Evolutionary conservation across 2,329 filamentous ascomycete genomes (phyloP).

Genomic region (Scytalidium sp.): DNA sequence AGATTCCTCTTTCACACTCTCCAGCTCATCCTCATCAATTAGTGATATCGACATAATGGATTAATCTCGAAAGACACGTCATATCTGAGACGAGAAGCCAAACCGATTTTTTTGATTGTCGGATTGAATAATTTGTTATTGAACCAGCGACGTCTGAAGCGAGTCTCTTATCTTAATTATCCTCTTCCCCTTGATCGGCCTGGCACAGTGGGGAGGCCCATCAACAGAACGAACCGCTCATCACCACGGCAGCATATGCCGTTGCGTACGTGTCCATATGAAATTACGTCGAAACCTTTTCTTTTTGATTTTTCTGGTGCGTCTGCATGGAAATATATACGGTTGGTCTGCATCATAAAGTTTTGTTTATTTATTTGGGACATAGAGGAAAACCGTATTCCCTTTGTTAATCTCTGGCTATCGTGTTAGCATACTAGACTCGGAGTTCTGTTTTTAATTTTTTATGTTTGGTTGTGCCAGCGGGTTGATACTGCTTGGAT

Average conservation of each 20-base stretch:
- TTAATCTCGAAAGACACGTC: no score
- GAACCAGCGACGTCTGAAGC: no score
- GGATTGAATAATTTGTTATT: no score
- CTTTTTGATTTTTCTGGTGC: not conserved
- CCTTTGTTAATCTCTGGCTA: not conserved
- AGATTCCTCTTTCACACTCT: no score
- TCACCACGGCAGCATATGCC: not conserved
- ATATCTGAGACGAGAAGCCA: no score
- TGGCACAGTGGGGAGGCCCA: not conserved
- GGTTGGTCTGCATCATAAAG: not conserved
- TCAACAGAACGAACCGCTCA: not conserved
- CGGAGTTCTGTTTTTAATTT: not conserved
- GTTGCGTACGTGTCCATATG: not conserved
- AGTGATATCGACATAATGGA: no score
- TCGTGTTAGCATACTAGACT: not conserved
- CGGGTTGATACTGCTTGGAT: not conserved
- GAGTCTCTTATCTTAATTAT: not conserved
- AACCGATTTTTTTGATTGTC: no score
- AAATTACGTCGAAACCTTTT: not conserved
- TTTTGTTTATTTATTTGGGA: not conserved
- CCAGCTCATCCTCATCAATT: no score
- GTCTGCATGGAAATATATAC: not conserved
- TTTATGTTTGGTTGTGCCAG: not conserved
- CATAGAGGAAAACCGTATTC: not conserved
- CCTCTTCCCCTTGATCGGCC: not conserved